Evolutionary conservation across 139 green algal species (phyloP), one percentile per base, ranked within the genome.

Genomic region (Micromonas pusilla): DNA sequence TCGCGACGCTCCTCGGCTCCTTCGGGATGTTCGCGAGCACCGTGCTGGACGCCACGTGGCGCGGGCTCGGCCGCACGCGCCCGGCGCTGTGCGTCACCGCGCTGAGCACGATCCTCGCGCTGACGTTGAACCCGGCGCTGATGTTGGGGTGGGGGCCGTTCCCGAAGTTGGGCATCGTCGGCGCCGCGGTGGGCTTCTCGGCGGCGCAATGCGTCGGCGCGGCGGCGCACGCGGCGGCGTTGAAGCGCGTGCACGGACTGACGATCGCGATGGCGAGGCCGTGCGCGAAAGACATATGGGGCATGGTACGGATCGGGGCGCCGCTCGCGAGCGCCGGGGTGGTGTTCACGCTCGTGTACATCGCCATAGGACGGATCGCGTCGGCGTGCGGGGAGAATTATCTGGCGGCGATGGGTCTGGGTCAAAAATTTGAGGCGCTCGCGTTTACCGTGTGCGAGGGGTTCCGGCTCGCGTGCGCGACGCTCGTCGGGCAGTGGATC

Each of bases 291-390:
- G 6, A n/a, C 19, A 31, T 73, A 5, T 52, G 26, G 66, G 31
- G 38, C 31, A 54, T 73, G 19, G 28, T 73, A 23, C 4, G 4
- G 6, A 23, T 73, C 6, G 66, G 66, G 3, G 31, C 9, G 9
- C 66, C 66, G 33, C 9, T 73, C 31, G 31, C 66, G 6, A n/a
- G 36, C 66, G 32, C 31, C 66, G 66, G 66, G 9, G 38, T 73
- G 19, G 31, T 73, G n/a, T 73, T 73, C 66, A 33, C 31, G n/a
- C n/a, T 73, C 26, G 66, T 52, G 66, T 73, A 73, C 66, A 26
- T 73, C 6, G 31, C 20, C 6, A 9, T 73, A 4, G 66, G 66
- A 3, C 66, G 66, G 3, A 45, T 45, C n/a, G 36, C n/a, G 31
- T 28, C n/a, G 3, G 16, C 26, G 9, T 5, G 36, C 9, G 66